Evolutionary conservation across 352 stramenopile species (phyloP).

Genomic region (Pythium dissotocum): DNA sequence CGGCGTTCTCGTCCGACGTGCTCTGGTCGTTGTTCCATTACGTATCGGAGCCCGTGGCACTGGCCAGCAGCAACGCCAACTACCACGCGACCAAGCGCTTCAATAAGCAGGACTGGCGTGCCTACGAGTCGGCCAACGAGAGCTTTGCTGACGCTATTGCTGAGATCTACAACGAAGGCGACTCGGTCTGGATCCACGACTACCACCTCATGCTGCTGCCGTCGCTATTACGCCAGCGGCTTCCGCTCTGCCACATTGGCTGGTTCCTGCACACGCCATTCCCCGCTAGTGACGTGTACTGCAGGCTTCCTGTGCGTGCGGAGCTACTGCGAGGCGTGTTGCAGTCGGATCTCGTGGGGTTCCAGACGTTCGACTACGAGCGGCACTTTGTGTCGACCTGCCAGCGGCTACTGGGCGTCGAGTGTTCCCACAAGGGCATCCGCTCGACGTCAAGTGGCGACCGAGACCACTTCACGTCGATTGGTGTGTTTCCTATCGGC

Average conservation of each 20-base stretch:
- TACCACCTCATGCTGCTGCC: conserved; percentile 90
- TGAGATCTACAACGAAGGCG: conserved; percentile 88
- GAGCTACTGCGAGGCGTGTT: conserved; percentile 79
- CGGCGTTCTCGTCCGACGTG: conserved; percentile 88
- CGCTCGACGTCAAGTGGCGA: conserved; percentile 53
- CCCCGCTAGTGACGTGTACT: conserved; percentile 85
- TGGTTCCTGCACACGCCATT: conserved; percentile 92
- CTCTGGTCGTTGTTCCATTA: conserved; percentile 93
- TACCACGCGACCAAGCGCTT: conserved; percentile 77
- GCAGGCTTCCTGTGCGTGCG: conserved; percentile 73
- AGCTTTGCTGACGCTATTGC: conserved; percentile 84
- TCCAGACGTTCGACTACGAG: conserved; percentile 92
- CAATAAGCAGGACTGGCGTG: conserved; percentile 87
- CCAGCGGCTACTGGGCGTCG: conserved; percentile 68
- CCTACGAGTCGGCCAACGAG: conserved; percentile 88
- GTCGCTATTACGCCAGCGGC: conserved; percentile 76
- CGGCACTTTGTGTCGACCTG: conserved; percentile 87
- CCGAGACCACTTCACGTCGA: conserved; percentile 85
- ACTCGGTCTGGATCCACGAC: conserved; percentile 89
- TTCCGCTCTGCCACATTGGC: conserved; percentile 72
- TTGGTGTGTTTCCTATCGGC: conserved; percentile 87
- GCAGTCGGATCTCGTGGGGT: conserved; percentile 80
- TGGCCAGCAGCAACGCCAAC: conserved; percentile 32
- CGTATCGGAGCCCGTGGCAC: conserved; percentile 67
- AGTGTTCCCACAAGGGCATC: conserved; percentile 76